phyloP scores from a whole-genome alignment of 139 green algal genomes.

The Tetraselmis striata region DNA sequence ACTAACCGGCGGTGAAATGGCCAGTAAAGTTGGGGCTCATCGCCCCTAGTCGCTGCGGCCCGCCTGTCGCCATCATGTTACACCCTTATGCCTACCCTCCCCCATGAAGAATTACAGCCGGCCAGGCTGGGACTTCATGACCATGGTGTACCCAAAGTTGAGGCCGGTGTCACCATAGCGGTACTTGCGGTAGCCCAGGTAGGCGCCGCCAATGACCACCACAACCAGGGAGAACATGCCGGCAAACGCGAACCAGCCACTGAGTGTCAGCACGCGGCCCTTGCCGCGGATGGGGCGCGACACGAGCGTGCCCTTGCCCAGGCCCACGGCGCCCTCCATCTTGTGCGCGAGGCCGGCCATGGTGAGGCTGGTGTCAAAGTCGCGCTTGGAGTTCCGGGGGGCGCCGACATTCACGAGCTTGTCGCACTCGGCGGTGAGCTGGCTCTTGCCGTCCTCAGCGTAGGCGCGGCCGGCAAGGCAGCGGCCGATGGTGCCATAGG shows the following conservation, averaged over 20 bases:
- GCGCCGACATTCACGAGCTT: slow-evolving; percentile 62
- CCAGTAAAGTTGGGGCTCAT: too few relatives aligned
- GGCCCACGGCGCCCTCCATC: not conserved
- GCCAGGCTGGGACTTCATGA: slow-evolving; percentile 19
- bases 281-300: slow-evolving; percentile 14
- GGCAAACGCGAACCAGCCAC: slow-evolving; percentile 50
- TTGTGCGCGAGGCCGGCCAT: not conserved
- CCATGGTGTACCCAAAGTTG: slow-evolving; percentile 18
- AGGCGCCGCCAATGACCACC: slow-evolving; percentile 29
- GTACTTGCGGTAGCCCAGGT: slow-evolving; percentile 28
- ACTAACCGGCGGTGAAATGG: too few relatives aligned
- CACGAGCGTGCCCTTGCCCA: not conserved
- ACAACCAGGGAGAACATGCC: slow-evolving; percentile 49
- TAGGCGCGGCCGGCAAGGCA: slow-evolving; percentile 67
- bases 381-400: slow-evolving; percentile 11
- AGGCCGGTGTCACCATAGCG: slow-evolving; percentile 5
- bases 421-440: slow-evolving; percentile 35
- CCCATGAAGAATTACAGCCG: too few relatives aligned
- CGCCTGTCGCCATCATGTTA: too few relatives aligned
- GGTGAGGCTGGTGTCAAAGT: slow-evolving; percentile 6
- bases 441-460: slow-evolving; percentile 32
- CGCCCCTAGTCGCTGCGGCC: too few relatives aligned
- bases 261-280: slow-evolving; percentile 48
- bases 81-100: too few relatives aligned
- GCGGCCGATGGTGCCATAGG: slow-evolving; percentile 53